Conservation (phyloP, 129 eudicot genomes). For the Cynara cardunculus region DNA sequence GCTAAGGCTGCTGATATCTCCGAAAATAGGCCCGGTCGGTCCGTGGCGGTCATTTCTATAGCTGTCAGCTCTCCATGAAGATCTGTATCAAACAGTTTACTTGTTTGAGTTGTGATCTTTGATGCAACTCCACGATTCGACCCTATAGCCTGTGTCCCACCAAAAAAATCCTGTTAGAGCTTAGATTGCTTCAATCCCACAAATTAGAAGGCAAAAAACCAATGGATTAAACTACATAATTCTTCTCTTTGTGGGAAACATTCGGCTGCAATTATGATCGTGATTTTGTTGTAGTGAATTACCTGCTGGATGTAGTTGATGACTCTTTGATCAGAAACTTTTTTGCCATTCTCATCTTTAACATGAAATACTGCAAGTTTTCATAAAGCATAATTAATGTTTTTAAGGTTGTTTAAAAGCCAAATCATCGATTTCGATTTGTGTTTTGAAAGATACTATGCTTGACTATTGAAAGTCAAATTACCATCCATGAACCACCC, state of each 20-base stretch:
- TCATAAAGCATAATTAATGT: background rate
- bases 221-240: background rate
- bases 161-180: background rate
- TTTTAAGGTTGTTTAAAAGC: background rate
- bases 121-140: slow-evolving; percentile 22
- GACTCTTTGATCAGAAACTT: slow-evolving; percentile 46
- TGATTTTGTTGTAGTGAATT: background rate
- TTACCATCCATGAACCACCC: slow-evolving; percentile 94
- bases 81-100: slow-evolving; percentile 6
- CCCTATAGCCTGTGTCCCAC: slow-evolving; percentile 44
- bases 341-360: slow-evolving; percentile 63
- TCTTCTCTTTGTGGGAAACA: background rate
- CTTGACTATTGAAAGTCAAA: background rate
- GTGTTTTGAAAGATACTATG: background rate
- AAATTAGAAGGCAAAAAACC: background rate
- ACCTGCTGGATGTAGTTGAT: slow-evolving; percentile 70
- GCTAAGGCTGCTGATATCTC: slow-evolving; percentile 86
- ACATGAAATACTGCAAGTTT: slow-evolving; percentile 65
- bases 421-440: background rate
- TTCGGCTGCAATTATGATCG: background rate
- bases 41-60: slow-evolving; percentile 68
- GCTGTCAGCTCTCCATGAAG: slow-evolving; percentile 39
- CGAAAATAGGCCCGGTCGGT: slow-evolving; percentile 74
- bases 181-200: background rate
- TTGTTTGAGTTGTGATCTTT: slow-evolving; percentile 21